Evolutionary conservation across 73 alveolate species (phyloP).

Genomic region (Tetrahymena malaccensis): DNA sequence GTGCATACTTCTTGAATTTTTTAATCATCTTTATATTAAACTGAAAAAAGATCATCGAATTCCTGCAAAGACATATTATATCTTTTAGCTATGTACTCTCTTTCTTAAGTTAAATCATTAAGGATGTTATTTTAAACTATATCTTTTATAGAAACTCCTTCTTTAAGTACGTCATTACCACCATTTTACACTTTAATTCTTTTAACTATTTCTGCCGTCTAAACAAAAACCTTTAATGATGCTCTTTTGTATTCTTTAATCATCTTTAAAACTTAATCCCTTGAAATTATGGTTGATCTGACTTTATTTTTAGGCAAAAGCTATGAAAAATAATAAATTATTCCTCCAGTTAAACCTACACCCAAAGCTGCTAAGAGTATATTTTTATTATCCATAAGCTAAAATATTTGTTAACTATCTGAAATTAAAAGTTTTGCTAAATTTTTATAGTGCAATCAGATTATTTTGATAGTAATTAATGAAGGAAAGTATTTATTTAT

Average conservation of each 20-base stretch:
- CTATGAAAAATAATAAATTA: neutral
- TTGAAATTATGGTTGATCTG: neutral
- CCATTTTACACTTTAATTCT: neutral
- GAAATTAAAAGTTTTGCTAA: too few relatives aligned
- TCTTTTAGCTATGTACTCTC: neutral
- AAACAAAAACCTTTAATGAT: neutral
- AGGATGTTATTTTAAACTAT: neutral
- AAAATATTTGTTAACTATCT: neutral
- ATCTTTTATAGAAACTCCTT: neutral
- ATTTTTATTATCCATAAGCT: neutral
- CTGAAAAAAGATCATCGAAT: neutral
- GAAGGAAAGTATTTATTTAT: too few relatives aligned
- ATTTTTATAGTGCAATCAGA: neutral
- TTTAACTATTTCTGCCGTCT: neutral
- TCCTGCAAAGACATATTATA: neutral
- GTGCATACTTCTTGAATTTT: neutral
- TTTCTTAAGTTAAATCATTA: neutral
- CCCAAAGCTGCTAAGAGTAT: neutral
- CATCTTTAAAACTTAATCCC: neutral
- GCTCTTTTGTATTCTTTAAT: neutral
- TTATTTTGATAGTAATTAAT: too few relatives aligned
- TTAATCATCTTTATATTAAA: neutral
- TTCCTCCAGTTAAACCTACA: neutral
- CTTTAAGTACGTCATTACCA: neutral
- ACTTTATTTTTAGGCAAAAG: neutral